A percentile compares a stretch with the other conserved stretches of the same genome.
phyloP scores from a whole-genome alignment of 495 filamentous ascomycete genomes.

The Neurospora tetrasperma region DNA sequence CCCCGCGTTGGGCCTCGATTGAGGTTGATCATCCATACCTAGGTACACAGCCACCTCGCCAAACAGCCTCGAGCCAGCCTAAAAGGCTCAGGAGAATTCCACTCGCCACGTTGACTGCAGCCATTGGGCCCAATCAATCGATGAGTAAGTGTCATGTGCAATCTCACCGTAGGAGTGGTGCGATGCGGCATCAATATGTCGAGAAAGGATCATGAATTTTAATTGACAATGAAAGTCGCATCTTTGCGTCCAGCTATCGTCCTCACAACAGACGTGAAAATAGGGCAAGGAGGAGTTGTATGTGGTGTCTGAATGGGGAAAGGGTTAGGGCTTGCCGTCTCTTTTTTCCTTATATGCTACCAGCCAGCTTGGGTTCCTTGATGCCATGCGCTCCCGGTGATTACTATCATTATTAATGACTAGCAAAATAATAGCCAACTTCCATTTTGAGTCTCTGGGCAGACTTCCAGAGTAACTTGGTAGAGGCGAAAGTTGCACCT shows the following conservation, averaged over 20 bases:
- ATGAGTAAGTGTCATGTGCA: background rate
- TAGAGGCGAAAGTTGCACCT: background rate
- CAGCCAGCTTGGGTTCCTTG: background rate
- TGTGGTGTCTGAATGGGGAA: background rate
- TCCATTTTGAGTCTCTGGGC: background rate
- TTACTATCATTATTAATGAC: background rate
- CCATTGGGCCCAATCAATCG: background rate
- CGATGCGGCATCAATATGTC: background rate
- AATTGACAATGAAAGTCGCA: background rate
- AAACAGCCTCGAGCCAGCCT: background rate
- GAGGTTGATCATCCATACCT: background rate
- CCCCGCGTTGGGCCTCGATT: background rate
- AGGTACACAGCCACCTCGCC: background rate
- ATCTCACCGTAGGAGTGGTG: background rate
- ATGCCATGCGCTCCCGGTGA: background rate
- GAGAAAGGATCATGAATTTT: background rate
- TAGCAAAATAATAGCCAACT: background rate
- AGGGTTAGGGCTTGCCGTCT: background rate
- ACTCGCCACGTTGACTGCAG: background rate
- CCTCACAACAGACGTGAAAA: background rate
- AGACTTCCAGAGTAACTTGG: background rate
- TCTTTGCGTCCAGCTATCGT: background rate
- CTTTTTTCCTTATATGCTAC: background rate
- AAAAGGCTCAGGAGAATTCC: background rate
- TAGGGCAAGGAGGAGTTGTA: background rate